Evolutionary conservation across 495 filamentous ascomycete species (phyloP), one percentile per base, ranked within the genome.

Genomic region (Tuber microsphaerosporum): DNA sequence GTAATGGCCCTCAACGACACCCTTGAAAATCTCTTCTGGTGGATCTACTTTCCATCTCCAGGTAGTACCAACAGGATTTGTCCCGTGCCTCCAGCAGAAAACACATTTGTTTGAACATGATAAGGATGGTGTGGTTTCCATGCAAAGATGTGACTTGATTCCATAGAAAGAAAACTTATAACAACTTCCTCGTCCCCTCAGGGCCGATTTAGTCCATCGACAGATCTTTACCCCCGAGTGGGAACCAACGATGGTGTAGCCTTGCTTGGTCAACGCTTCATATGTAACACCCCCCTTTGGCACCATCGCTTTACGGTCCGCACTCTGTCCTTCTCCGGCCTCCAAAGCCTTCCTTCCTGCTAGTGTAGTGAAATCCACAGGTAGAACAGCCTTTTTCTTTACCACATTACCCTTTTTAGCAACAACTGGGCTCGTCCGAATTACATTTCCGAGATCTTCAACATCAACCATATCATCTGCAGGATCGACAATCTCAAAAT

Each of bases 131-230:
- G 94, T 98, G 6, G 94, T 92, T 85, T 98, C 94, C 94, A 98
- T 98, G 85, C 94, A 98, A 65, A 95, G 90, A 80, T 98, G 94
- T 2, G 94, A 97, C 74, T 90, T 88, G 82, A 98, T 98, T 76
- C 94, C 94, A 84, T 98, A 98, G 85, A 98, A 97, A 10, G 92
- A 94, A 84, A 87, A 97, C 83, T 98, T 98, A 87, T 98, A 98
- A 86, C 94, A 98, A 34, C 92, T 96, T 17, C 94, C 94, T 26
- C 94, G 90, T 43, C 94, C 94, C 71, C 94, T 92, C n/a, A 98
- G 90, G 6, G 94, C 94, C 9, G 94, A 97, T 85, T 98, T 98
- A 16, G 94, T 98, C 94, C 94, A 98, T 39, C 94, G 92, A 83
- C 94, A 97, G 79, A 97, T 97, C 85, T 98, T 98, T 74, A 98